Percentiles rank a stretch among this genome's conserved stretches.
phyloP scores from a whole-genome alignment of 768 basidiomycete species.

The Butyriboletus loyo region DNA sequence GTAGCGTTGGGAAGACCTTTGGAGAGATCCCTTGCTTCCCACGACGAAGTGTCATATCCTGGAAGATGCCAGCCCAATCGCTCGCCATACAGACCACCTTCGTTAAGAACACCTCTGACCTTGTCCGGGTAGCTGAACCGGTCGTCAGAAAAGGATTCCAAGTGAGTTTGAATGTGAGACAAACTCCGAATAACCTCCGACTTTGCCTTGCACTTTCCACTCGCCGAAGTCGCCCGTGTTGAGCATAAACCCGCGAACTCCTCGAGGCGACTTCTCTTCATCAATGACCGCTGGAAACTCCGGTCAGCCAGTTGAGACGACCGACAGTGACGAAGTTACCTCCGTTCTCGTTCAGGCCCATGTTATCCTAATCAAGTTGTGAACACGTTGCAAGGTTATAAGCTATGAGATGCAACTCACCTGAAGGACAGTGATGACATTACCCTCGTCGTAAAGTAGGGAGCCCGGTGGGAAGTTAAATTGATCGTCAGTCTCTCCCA shows the following conservation, averaged over 20 bases:
- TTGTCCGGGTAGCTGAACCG: slow-evolving; percentile 68
- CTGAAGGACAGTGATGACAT: slow-evolving; percentile 77
- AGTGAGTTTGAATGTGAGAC: slow-evolving; percentile 12
- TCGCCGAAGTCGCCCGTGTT: slow-evolving; percentile 53
- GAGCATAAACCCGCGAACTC: slow-evolving; percentile 74
- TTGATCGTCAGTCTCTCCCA: slow-evolving; percentile 65
- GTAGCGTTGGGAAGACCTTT: slow-evolving; percentile 52
- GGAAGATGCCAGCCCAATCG: slow-evolving; percentile 74
- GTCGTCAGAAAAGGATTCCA: background rate
- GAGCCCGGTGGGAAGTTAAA: slow-evolving; percentile 61
- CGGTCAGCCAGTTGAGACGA: background rate
- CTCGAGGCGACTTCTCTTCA: slow-evolving; percentile 69
- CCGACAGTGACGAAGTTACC: slow-evolving; percentile 30
- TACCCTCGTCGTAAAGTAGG: slow-evolving; percentile 52
- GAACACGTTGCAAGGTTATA: background rate
- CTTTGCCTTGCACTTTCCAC: slow-evolving; percentile 76
- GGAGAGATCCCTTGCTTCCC: slow-evolving; percentile 55
- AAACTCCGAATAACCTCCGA: slow-evolving; percentile 66
- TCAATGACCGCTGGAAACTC: slow-evolving; percentile 38
- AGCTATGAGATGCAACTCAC: slow-evolving; percentile 33
- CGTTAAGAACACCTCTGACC: slow-evolving; percentile 64
- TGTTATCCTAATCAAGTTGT: slow-evolving; percentile 56
- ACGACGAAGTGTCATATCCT: slow-evolving; percentile 60
- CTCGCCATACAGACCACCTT: slow-evolving; percentile 72
- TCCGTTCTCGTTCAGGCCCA: slow-evolving; percentile 69